Base-by-base conservation (phyloP, 345 rosid genomes). In the Bruguiera parviflora region DNA sequence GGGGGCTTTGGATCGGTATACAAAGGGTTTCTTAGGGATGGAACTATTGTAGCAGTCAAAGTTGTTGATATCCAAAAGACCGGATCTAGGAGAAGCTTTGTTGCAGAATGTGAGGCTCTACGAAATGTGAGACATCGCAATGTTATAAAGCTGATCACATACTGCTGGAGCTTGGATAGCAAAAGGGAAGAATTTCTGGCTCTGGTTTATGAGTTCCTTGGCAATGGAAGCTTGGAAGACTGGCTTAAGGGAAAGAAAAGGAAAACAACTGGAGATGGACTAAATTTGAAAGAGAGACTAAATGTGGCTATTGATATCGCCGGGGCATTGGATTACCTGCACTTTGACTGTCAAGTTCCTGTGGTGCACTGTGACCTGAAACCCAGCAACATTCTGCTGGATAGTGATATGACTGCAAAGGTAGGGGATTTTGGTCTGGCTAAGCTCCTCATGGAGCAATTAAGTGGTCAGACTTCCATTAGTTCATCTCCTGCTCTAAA, bases 311-410 rank as follows among this genome's bases (percentile, higher is more conserved):
- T 84, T 53, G 91, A 83, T 65, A 66, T 83, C 39, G 85, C 88
- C 5, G 47, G 56, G 28, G 86, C 83, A 3, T 43, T 85, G 61
- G 86, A 81, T 58, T 87, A 87, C 72, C 66, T 85, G 62, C 91
- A 87, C 69, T 70, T 83, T 63, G 87, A 79, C 59, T 81, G 75
- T 73, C 76, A 78, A 65, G 53, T 68, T 63, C 81, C 81, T 20
- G 79, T 87, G 46, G 83, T 82, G n/a, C 92, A 87, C 75, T 83
- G 92, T 71, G 89, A 87, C 68, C 68, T 82, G 62, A 78, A 81
- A 71, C 80, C 84, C 0, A 65, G 72, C 74, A 81, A 81, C 67
- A 62, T 75, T 73, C 80, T 87, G 63, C 52, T 87, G 13, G 77
- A 67, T 19, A 65, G 71, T 52, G 79, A 87, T 25, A 81, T 85